Percentiles rank a stretch among this genome's conserved stretches.
These are phyloP conservation scores for Gaeumannomyces tritici DNA, from an alignment of 2,329 filamentous ascomycete genomes.

Conservation along the genomic window DNA sequence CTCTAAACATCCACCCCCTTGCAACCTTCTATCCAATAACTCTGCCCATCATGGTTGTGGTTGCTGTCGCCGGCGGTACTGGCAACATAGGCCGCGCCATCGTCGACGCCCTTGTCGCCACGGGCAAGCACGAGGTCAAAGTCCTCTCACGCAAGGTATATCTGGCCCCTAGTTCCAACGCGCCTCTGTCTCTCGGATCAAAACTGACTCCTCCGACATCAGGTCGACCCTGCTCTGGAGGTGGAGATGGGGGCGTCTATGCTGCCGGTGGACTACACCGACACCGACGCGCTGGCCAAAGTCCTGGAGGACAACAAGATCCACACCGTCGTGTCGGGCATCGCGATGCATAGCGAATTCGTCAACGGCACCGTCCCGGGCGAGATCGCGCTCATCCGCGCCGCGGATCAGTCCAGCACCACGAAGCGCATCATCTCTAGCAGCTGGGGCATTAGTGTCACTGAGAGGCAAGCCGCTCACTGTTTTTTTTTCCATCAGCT, in stretches of 20 bases:
- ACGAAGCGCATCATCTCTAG: slow-evolving; percentile 33
- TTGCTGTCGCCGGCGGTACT: slow-evolving; percentile 8
- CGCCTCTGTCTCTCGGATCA: background rate
- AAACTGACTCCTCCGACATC: no score
- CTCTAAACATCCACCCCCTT: no score
- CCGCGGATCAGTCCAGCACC: slow-evolving; percentile 24
- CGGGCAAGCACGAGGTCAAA: slow-evolving; percentile 25
- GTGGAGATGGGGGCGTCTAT: slow-evolving; percentile 15
- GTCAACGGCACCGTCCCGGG: slow-evolving; percentile 16
- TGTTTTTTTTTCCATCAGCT: no score
- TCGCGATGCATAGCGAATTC: slow-evolving; percentile 17
- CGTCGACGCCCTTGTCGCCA: slow-evolving; percentile 28
- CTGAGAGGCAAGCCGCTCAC: background rate
- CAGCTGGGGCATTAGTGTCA: slow-evolving; percentile 24
- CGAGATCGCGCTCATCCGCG: slow-evolving; percentile 32
- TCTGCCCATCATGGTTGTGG: slow-evolving; percentile 5
- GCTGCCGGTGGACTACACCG: slow-evolving; percentile 18
- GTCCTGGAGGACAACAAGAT: slow-evolving; percentile 25
- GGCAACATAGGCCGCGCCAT: slow-evolving; percentile 15
- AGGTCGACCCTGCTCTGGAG: slow-evolving; percentile 6
- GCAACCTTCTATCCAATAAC: no score
- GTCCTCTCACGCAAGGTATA: slow-evolving; percentile 29
- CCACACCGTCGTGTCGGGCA: slow-evolving; percentile 32
- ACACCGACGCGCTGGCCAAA: slow-evolving; percentile 12
- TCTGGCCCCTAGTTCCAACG: no score